Percentiles rank a stretch among this genome's conserved stretches.
These are phyloP conservation scores for Heritiera littoralis DNA, from an alignment of 345 rosid genomes.

Conservation along the genomic window DNA sequence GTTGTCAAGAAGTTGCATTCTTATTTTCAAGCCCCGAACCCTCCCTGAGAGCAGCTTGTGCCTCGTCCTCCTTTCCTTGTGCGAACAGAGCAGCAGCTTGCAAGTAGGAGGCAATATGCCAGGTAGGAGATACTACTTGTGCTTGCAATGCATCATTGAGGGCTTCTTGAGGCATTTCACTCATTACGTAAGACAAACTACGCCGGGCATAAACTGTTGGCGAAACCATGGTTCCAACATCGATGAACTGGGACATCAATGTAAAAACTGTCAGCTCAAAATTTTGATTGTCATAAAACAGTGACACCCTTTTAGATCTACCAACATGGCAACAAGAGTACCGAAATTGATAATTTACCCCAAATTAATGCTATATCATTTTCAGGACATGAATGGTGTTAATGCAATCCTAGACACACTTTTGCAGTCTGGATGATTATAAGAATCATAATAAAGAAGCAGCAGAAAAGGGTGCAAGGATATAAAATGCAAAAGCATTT, in stretches of 20 bases:
- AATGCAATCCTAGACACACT: neutral
- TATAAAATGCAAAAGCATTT: neutral
- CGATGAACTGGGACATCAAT: constrained; percentile 59
- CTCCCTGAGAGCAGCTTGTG: constrained; percentile 70
- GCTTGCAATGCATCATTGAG: constrained; percentile 83
- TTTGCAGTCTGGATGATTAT: neutral
- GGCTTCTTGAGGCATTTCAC: constrained; percentile 78
- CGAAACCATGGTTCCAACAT: constrained; percentile 81
- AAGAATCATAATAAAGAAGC: neutral
- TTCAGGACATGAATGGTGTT: neutral
- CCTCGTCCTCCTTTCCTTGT: constrained; percentile 74
- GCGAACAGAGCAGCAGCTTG: constrained; percentile 71
- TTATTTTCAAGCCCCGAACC: constrained; percentile 65
- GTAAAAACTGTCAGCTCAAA: neutral
- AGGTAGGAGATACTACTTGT: constrained; percentile 77
- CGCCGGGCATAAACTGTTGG: constrained; percentile 86
- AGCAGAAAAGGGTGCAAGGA: neutral
- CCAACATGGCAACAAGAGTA: neutral
- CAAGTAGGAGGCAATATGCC: constrained; percentile 88
- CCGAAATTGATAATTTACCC: neutral
- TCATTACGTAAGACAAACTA: constrained; percentile 76
- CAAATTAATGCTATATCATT: neutral
- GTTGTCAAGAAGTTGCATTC: constrained; percentile 25
- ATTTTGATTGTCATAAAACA: neutral
- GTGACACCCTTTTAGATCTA: neutral